Percentiles rank a stretch among this genome's conserved stretches.
These are phyloP conservation scores for Flaveria floridana DNA, from an alignment of 140 eudicot genomes.

Conservation along the genomic window DNA sequence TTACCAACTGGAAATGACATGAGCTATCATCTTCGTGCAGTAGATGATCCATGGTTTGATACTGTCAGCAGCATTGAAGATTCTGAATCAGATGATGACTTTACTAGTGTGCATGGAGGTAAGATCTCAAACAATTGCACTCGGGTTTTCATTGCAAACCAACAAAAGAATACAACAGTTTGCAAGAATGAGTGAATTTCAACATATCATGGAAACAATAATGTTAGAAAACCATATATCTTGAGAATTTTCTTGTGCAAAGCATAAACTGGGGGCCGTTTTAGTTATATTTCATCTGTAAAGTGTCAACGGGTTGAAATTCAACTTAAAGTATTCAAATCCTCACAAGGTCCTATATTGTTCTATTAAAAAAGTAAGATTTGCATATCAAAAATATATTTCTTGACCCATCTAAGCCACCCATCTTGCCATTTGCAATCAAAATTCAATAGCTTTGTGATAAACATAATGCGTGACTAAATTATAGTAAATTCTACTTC, in stretches of 20 bases:
- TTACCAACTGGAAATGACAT: conserved; percentile 10
- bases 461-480: background rate
- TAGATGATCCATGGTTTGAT: conserved; percentile 92
- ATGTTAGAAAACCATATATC: too few relatives aligned
- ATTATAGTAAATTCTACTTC: background rate
- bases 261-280: background rate
- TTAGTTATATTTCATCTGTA: background rate
- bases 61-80: conserved; percentile 62
- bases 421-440: too few relatives aligned
- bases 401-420: too few relatives aligned
- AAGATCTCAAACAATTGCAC: conserved; percentile 28
- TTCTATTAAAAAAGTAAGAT: too few relatives aligned
- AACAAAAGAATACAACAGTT: background rate
- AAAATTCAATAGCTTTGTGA: background rate
- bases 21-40: conserved; percentile 39
- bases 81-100: conserved; percentile 79
- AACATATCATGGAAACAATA: too few relatives aligned
- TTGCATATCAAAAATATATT: too few relatives aligned
- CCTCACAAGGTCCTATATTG: too few relatives aligned
- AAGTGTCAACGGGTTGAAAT: too few relatives aligned
- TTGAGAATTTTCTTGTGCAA: too few relatives aligned
- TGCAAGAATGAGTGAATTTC: too few relatives aligned
- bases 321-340: too few relatives aligned
- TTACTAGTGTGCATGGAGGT: conserved; percentile 81
- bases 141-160: conserved; percentile 19